These are phyloP conservation scores for Wallacemonas rigidus DNA, from an alignment of 208 protist genomes.

Conservation along the genomic window DNA sequence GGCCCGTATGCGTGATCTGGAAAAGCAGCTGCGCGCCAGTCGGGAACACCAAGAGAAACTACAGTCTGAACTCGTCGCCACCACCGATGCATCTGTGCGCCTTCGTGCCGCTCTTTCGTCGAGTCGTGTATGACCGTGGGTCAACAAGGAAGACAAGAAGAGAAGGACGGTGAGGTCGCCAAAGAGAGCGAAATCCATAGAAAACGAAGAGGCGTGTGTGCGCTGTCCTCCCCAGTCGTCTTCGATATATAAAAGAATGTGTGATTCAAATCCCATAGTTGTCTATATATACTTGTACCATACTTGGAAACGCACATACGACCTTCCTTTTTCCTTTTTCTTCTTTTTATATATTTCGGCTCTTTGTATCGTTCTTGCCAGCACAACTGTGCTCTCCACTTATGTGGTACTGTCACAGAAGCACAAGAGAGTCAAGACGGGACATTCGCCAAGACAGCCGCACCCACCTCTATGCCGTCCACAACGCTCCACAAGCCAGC, in stretches of 20 bases:
- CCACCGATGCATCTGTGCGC: slow-evolving; percentile 12
- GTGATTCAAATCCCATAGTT: no score
- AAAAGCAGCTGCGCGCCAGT: slow-evolving; percentile 20
- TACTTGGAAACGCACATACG: neutral
- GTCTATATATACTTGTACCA: neutral
- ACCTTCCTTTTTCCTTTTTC: slow-evolving; percentile 21
- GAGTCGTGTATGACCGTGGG: neutral
- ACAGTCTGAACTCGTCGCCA: neutral
- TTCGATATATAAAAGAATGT: no score
- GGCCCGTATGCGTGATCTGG: slow-evolving; percentile 22
- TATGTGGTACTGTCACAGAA: no score
- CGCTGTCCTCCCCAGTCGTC: no score
- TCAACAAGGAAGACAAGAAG: neutral
- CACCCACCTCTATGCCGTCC: no score
- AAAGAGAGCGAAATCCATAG: no score
- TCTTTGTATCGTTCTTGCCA: neutral
- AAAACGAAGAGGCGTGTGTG: no score
- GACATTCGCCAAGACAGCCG: no score
- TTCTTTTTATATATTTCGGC: neutral
- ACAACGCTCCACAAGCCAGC: no score
- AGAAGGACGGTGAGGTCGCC: no score
- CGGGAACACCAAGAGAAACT: slow-evolving; percentile 22
- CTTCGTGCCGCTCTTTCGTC: slow-evolving; percentile 9
- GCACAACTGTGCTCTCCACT: no score
- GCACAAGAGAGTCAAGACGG: no score